Base-by-base conservation (phyloP, 2,329 filamentous ascomycete genomes). In the Magnaporthales sp. region DNA sequence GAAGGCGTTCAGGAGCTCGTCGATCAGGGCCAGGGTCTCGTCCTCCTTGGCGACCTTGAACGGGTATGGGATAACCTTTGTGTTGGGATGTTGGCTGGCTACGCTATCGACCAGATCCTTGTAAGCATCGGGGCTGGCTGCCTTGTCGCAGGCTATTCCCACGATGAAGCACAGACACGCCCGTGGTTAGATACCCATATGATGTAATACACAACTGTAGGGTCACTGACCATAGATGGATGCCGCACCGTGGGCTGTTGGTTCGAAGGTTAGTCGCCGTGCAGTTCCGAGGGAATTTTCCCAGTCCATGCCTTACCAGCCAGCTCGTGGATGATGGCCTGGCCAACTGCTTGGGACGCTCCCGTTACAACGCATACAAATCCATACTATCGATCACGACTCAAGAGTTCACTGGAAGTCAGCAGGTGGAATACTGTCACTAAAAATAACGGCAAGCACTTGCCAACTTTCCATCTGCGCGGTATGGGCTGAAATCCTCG, bases 311-410 rank as follows among this genome's bases (percentile, higher is more conserved):
- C 26, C 64, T 58, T 70, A 84, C 84, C 81, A 69, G 86, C 86
- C 54, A 89, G 77, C 72, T 89, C 86, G 58, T 79, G 75, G 22
- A 86, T 81, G 66, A 89, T 87, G 29, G 86, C 85, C 70, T 80
- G 80, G 9, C 86, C 86, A 15, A 89, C 80, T 1, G 86, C 83
- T 71, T 87, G 84, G 0, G 83, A 83, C 27, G 86, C 85, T 15
- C 86, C 86, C 0, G 86, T 88, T 5, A 89, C 86, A 15, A 89
- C 82, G 70, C 86, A 89, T 24, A 89, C 83, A 70, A 89, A 89
- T 60, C 86, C 86, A 74, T 88, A 86, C 81, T 86, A 69, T n/a
- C 24, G 62, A 51, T 68, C 13, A 61, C 66, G 22, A 46, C 31
- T 61, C 24, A 15, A 15, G 58, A 29, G 56, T 22, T 64, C 24